Conservation (phyloP, 345 rosid genomes). For the Hevea brasiliensis region DNA sequence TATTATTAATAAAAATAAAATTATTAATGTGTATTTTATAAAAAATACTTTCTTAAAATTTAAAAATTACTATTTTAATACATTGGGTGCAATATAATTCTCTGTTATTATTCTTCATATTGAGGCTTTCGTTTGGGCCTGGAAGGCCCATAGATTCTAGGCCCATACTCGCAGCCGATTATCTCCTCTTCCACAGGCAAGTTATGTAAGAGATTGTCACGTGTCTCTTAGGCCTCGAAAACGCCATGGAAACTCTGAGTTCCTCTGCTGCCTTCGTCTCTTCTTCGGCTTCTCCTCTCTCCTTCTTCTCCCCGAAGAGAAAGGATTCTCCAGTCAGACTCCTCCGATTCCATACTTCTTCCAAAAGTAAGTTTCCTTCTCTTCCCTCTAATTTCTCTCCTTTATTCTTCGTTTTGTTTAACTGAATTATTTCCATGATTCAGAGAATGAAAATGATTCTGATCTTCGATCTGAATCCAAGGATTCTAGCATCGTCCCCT, state of each 20-base stretch:
- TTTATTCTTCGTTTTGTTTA: neutral
- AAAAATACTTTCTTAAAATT: too few species aligned
- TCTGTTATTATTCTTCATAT: too few species aligned
- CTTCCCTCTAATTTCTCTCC: neutral
- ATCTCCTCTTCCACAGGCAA: neutral
- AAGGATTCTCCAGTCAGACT: conserved; percentile 36
- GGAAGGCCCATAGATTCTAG: too few species aligned
- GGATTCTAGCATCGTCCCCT: conserved; percentile 62
- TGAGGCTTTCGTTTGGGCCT: too few species aligned
- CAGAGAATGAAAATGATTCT: conserved; percentile 52
- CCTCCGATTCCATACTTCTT: conserved; percentile 42
- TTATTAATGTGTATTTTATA: too few species aligned
- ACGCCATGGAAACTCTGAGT: conserved; percentile 64
- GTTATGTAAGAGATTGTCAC: neutral
- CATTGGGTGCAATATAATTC: too few species aligned
- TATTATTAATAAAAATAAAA: too few species aligned
- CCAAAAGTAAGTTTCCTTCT: conserved; percentile 48
- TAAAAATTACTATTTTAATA: too few species aligned
- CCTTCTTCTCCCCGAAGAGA: conserved; percentile 59
- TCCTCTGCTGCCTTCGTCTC: conserved; percentile 54
- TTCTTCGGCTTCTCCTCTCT: conserved; percentile 48
- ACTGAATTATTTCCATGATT: neutral
- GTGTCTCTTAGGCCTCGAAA: conserved; percentile 1
- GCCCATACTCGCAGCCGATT: neutral
- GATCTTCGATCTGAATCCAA: conserved; percentile 56